Evolutionary conservation across 2,329 filamentous ascomycete species (phyloP), one percentile per base, ranked within the genome.

Genomic region (Exophiala phaeomuriformis): DNA sequence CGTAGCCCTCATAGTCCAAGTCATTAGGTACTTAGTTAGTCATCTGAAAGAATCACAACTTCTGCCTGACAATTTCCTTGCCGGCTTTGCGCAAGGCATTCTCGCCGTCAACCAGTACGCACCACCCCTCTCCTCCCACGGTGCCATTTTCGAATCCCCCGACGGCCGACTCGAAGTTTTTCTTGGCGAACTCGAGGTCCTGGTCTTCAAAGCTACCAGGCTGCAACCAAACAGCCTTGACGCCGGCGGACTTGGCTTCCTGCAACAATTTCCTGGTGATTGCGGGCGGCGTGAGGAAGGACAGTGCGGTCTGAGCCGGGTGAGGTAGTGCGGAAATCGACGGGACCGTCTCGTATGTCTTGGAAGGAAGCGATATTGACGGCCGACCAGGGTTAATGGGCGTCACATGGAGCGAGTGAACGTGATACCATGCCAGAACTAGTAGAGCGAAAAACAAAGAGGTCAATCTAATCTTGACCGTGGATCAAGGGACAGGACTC

Each of bases 371-470:
- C n/a, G 75, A 74, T 65, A 96, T 85, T 53, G 76, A 74, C 4
- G 82, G 66, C 2, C 80, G 73, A 45, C 77, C 77, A 0, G 91
- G 90, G 71, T 97, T 96, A 69, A 97, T 79, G 6, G 91, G 89
- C 0, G 83, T 89, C 3, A 85, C 88, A 5, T 85, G 82, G 39
- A 97, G 80, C 36, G 77, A 76, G 71, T 89, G 88, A 33, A 76
- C 68, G 52, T 88, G 79, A 70, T 97, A 97, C 91, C 91, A 97
- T 9, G 81, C 81, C 67, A 96, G 88, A 61, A 97, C 90, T 94
- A 42, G 2, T 35, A 9, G 33, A 49, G 49, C 53, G 37, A 43
- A 29, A 33, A 19, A 19, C 1, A 19, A 19, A 8, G 9, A 39
- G 36, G 36, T 39, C 36, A 39, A 39, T 39, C 36, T 10, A 4